A percentile compares a stretch with the other conserved stretches of the same genome.
Conservation (phyloP, 2,329 filamentous ascomycete genomes). For the Trichoderma aggressivum region DNA sequence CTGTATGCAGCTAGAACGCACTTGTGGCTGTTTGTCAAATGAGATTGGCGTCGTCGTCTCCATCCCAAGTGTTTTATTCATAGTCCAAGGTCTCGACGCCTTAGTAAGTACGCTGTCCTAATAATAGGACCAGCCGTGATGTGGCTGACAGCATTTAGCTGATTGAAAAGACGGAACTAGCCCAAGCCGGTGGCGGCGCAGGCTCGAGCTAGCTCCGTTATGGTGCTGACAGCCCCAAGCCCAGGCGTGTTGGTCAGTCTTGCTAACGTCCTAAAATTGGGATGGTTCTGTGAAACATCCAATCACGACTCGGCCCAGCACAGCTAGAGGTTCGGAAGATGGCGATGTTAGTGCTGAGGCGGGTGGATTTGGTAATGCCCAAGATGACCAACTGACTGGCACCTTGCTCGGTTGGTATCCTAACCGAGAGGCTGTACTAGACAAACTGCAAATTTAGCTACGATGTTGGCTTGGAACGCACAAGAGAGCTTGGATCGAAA, state of each 20-base stretch:
- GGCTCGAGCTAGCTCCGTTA: not conserved
- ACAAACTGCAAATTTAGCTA: not conserved
- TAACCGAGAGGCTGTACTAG: constrained; percentile 13
- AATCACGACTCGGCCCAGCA: not conserved
- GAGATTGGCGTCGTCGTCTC: not conserved
- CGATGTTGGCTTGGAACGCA: not conserved
- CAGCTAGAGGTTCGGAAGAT: not conserved
- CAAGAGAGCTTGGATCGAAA: not conserved
- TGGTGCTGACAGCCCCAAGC: constrained; percentile 1
- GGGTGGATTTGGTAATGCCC: not conserved
- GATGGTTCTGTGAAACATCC: not conserved
- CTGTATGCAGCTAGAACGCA: not conserved
- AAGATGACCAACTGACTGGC: not conserved
- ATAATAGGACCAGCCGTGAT: constrained; percentile 1
- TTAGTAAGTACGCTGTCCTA: constrained; percentile 1
- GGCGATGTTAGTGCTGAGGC: constrained; percentile 13
- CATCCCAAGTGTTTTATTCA: not conserved
- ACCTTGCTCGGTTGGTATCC: not conserved
- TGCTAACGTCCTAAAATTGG: not conserved
- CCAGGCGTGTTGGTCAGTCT: not conserved
- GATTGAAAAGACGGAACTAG: not conserved
- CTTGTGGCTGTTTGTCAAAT: not conserved
- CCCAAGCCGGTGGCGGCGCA: constrained; percentile 11
- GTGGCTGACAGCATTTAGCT: constrained; percentile 6
- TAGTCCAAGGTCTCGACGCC: not conserved